Conservation (phyloP, 768 basidiomycete genomes). For the Russula abietina region DNA sequence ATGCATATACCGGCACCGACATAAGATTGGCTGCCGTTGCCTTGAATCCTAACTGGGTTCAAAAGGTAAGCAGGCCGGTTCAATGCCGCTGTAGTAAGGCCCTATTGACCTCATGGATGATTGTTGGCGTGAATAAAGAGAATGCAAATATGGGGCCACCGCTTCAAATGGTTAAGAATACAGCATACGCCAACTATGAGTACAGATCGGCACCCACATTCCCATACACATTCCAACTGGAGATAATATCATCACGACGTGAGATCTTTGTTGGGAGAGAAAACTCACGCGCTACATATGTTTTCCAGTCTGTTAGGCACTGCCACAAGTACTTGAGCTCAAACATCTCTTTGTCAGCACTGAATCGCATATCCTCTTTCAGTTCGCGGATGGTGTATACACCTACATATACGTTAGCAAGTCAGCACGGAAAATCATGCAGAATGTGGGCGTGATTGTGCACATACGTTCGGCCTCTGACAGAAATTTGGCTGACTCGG, state of each 20-base stretch:
- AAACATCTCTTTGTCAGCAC: background rate
- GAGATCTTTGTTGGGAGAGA: background rate
- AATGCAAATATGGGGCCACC: background rate
- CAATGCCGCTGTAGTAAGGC: too few species aligned
- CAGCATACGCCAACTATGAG: background rate
- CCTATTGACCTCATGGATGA: background rate
- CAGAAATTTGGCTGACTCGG: background rate
- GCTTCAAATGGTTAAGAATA: background rate
- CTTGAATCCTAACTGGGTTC: background rate
- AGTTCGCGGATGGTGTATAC: background rate
- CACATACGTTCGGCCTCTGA: background rate
- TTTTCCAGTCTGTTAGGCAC: conserved; percentile 3
- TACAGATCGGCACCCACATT: background rate
- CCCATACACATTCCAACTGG: background rate
- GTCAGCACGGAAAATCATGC: background rate
- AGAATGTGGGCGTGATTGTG: background rate
- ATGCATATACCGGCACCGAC: background rate
- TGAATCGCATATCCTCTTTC: background rate
- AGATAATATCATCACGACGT: background rate
- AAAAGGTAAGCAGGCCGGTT: background rate
- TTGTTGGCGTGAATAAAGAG: background rate
- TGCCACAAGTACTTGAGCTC: background rate
- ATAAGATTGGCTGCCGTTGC: background rate
- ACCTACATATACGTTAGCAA: background rate
- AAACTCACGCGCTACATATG: background rate